Evolutionary conservation across 768 basidiomycete genomes (phyloP), one percentile per base, ranked within the genome.

Genomic region (Boletus rubescentipes): DNA sequence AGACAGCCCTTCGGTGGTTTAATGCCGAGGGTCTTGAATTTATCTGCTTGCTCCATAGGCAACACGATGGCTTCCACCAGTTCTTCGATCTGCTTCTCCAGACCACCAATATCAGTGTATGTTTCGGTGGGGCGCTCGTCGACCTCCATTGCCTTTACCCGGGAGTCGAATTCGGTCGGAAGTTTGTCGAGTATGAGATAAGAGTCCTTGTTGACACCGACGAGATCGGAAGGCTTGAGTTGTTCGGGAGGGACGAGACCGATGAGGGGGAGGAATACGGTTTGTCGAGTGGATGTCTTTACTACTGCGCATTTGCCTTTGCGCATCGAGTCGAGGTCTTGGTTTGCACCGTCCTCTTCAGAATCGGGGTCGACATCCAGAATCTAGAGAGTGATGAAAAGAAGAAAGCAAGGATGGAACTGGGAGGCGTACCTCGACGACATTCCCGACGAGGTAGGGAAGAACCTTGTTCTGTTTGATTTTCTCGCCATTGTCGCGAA

Each of bases 11-110:
- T 99, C 9, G 97, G 97, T 26, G 97, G 93, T 58, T 86, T 91
- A 67, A 99, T 98, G 32, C 97, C 97, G n/a, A 99, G 72, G 1
- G 87, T 93, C 78, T 98, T 98, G 80, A 99, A 99, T 70, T 93
- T 94, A 51, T 98, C 97, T 11, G 93, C 89, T 69, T 99, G 93
- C 67, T 98, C 91, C 95, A 99, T 99, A 1, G 97, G 97, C 59
- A 97, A 72, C 3, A 99, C 96, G 58, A 99, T 97, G 0, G 97
- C 97, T 72, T 99, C 97, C 1, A 97, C 93, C 48, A 99, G 72
- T 70, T 98, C 97, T 69, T 98, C 97, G 50, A 99, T 98, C 78
- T 99, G 97, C 75, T 98, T 98, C 79, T 98, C 97, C 70, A 99
- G 66, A 21, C 97, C 97, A 71, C 97, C 97, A 56, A 99, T 96